Percentiles rank a stretch among this genome's conserved stretches.
Conservation (phyloP, 2,329 filamentous ascomycete genomes). For the Triangularia verruculosa region DNA sequence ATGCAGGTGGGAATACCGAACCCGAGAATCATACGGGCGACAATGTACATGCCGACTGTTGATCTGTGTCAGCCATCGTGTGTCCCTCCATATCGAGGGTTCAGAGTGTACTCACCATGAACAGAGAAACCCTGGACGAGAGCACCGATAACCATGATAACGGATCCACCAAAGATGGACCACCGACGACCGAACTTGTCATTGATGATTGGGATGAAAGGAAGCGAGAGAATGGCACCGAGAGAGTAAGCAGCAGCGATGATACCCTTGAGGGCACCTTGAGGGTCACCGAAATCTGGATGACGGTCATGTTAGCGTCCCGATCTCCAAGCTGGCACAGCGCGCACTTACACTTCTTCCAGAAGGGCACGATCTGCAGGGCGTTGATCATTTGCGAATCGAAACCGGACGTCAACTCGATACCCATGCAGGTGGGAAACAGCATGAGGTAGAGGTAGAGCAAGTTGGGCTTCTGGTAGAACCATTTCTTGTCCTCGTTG, state of each 20-base stretch:
- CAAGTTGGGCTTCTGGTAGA: constrained; percentile 60
- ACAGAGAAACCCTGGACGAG: constrained; percentile 53
- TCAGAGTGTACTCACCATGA: constrained; percentile 31
- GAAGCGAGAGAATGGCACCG: constrained; percentile 56
- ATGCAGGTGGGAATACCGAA: constrained; percentile 60
- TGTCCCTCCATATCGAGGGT: not conserved
- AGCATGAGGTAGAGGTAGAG: constrained; percentile 55
- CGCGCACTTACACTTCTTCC: constrained; percentile 36
- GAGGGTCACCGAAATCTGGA: constrained; percentile 44
- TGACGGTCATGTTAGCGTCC: not conserved
- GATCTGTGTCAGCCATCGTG: not conserved
- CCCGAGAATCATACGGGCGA: constrained; percentile 57
- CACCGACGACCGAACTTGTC: constrained; percentile 54
- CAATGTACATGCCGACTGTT: constrained; percentile 53
- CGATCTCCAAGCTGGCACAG: not conserved
- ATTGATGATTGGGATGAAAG: constrained; percentile 55
- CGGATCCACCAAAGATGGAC: constrained; percentile 55
- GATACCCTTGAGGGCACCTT: constrained; percentile 49
- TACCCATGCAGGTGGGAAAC: constrained; percentile 59
- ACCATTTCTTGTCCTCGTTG: constrained; percentile 42
- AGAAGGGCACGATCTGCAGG: constrained; percentile 39
- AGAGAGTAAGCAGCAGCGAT: constrained; percentile 58
- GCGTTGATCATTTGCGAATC: constrained; percentile 47
- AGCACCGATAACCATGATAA: constrained; percentile 53
- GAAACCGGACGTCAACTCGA: constrained; percentile 51